Evolutionary conservation across 208 protist species (phyloP).

Genomic region (Porcisia hertigi): DNA sequence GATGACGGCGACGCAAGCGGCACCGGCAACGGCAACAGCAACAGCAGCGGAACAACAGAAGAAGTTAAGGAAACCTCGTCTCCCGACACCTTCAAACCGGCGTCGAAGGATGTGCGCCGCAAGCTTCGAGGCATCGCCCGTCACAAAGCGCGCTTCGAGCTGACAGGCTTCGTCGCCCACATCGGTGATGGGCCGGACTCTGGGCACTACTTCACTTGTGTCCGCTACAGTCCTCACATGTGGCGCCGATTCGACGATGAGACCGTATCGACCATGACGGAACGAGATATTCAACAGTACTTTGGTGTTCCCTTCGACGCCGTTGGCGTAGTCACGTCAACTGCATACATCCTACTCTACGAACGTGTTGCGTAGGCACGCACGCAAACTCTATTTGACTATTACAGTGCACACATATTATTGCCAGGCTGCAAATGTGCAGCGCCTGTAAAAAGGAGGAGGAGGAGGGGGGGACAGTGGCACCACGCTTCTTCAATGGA

Average conservation of each 20-base stretch:
- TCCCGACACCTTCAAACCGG: constrained; percentile 41
- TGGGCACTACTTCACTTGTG: constrained; percentile 93
- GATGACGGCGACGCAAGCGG: background rate
- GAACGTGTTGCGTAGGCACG: constrained; percentile 69
- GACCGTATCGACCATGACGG: constrained; percentile 68
- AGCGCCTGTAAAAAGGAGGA: no score
- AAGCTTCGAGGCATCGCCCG: constrained; percentile 58
- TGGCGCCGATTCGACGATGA: constrained; percentile 93
- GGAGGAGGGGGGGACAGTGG: no score
- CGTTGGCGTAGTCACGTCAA: constrained; percentile 63
- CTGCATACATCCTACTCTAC: constrained; percentile 90
- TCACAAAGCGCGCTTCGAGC: constrained; percentile 80
- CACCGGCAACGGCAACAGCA: background rate
- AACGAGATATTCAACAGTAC: constrained; percentile 82
- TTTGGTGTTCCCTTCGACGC: constrained; percentile 79
- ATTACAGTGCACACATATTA: no score
- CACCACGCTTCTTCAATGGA: no score
- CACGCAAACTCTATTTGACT: no score
- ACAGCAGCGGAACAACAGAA: constrained; percentile 2
- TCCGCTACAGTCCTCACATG: constrained; percentile 67
- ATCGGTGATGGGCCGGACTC: constrained; percentile 73
- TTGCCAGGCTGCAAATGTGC: no score
- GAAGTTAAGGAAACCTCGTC: background rate
- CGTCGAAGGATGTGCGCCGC: constrained; percentile 34
- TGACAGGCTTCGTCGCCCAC: constrained; percentile 91